These are phyloP conservation scores for Ustilago nuda DNA, from an alignment of 1,284 basidiomycete genomes.

Conservation along the genomic window DNA sequence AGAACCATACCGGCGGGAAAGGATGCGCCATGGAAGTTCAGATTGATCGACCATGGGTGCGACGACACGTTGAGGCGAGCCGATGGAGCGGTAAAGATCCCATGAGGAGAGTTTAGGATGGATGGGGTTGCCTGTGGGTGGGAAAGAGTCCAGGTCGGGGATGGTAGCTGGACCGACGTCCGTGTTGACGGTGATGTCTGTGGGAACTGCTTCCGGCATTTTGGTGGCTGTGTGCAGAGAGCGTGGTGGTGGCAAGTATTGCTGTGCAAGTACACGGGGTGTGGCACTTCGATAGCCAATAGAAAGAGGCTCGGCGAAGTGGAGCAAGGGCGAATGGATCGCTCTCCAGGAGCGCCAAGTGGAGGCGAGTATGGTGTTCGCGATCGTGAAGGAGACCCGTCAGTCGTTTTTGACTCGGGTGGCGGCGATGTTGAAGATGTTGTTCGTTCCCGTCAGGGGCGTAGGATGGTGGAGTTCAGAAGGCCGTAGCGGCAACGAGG, in stretches of 20 bases:
- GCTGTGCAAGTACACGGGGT: too few species aligned
- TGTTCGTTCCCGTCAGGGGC: background rate
- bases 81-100: conserved; percentile 84
- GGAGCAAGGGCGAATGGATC: background rate
- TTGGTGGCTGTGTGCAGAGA: background rate
- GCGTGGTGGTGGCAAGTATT: background rate
- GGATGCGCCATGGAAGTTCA: conserved; percentile 85
- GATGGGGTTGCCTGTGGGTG: conserved; percentile 59
- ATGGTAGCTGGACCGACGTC: conserved; percentile 37
- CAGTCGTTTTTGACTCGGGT: conserved; percentile 3
- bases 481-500: background rate
- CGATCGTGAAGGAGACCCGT: background rate
- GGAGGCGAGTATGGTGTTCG: conserved; percentile 20
- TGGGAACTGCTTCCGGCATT: conserved; percentile 40
- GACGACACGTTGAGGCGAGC: conserved; percentile 86
- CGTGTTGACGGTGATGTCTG: background rate
- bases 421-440: background rate
- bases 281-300: background rate
- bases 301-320: background rate
- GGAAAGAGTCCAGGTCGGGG: conserved; percentile 57
- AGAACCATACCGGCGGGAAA: conserved; percentile 85
- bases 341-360: conserved; percentile 22
- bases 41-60: conserved; percentile 99
- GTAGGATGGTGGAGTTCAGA: conserved; percentile 1
- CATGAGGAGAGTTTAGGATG: conserved; percentile 78